These are phyloP conservation scores for Tricholoma sp. DNA, from an alignment of 768 basidiomycete genomes.

Conservation along the genomic window DNA sequence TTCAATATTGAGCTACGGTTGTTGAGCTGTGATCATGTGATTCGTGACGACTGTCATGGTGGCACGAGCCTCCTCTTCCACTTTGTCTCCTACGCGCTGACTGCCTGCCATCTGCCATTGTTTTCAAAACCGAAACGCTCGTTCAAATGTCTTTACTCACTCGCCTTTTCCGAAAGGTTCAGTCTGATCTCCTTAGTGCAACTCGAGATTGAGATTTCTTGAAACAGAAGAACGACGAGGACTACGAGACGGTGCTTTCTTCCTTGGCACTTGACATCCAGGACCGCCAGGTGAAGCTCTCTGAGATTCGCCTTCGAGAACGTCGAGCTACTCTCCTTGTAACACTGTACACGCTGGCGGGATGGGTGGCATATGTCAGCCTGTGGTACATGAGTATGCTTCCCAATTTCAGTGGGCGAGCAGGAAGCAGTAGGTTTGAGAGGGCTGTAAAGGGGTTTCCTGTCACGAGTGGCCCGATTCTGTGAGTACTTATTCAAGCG, in stretches of 20 bases:
- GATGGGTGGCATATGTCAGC: conserved; percentile 68
- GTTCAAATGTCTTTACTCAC: conserved; percentile 14
- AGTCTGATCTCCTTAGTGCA: background rate
- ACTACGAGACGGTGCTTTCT: conserved; percentile 73
- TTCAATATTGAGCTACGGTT: too few relatives aligned
- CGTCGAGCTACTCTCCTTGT: conserved; percentile 70
- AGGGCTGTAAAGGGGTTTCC: conserved; percentile 47
- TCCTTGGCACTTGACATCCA: conserved; percentile 63
- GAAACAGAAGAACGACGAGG: conserved; percentile 53
- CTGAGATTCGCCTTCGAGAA: conserved; percentile 83
- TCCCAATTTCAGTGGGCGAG: conserved; percentile 33
- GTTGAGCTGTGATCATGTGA: background rate
- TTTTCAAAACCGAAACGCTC: conserved; percentile 5
- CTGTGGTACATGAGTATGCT: conserved; percentile 67
- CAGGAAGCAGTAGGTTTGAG: conserved; percentile 28
- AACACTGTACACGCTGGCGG: conserved; percentile 71
- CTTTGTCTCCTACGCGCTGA: background rate
- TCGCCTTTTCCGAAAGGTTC: conserved; percentile 11
- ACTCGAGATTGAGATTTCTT: background rate
- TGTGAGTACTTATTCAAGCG: conserved; percentile 46
- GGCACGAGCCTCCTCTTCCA: too few relatives aligned
- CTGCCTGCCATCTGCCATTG: background rate
- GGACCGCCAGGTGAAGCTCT: conserved; percentile 66
- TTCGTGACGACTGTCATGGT: too few relatives aligned
- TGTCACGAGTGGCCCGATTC: conserved; percentile 67